Evolutionary conservation across 2,329 filamentous ascomycete genomes (phyloP), one percentile per base, ranked within the genome.

Genomic region (Cladosporium sp.): DNA sequence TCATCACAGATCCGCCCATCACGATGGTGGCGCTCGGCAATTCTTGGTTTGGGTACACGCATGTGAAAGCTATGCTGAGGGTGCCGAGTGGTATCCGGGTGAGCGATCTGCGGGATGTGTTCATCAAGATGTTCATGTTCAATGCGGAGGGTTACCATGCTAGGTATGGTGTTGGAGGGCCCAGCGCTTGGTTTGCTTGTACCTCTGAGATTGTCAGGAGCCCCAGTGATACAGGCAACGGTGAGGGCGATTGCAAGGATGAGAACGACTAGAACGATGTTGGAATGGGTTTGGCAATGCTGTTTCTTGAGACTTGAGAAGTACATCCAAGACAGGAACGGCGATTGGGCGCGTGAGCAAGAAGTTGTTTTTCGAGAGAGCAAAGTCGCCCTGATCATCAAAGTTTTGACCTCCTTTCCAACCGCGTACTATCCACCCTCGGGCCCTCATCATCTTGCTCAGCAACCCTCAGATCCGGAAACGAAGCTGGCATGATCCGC

Each of bases 401-500:
- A n/a, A 57, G 54, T 18, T 32, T 57, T 10, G 54, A 18, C 10
- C 11, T 10, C 10, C 13, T 23, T 21, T 14, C n/a, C n/a, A 39
- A 16, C 13, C 2, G n/a, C 21, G 81, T 81, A 76, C 91, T 95
- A 75, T 94, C 88, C 72, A 89, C 83, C 64, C 88, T 83, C 72
- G 81, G 84, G 0, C 92, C 91, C 76, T 96, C 91, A 72, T 96
- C 92, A 66, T 89, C 87, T 77, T 96, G 91, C 79, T 95, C 92
- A 8, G 81, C 84, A 5, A 96, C 91, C 2, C 82, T 85, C 70
- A 96, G 73, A 68, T 89, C 85, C 0, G 92, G 92, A 67, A 95
- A 81, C 65, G 81, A 75, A 0, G 76, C 79, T 0, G 92, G 92
- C 91, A 96, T 93, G 68, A 96, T 96, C 23, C 92, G 81, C 65